A percentile compares a stretch with the other conserved stretches of the same genome.
These are phyloP conservation scores for Colletotrichum salicis DNA, from an alignment of 2,329 filamentous ascomycete genomes.

Conservation along the genomic window DNA sequence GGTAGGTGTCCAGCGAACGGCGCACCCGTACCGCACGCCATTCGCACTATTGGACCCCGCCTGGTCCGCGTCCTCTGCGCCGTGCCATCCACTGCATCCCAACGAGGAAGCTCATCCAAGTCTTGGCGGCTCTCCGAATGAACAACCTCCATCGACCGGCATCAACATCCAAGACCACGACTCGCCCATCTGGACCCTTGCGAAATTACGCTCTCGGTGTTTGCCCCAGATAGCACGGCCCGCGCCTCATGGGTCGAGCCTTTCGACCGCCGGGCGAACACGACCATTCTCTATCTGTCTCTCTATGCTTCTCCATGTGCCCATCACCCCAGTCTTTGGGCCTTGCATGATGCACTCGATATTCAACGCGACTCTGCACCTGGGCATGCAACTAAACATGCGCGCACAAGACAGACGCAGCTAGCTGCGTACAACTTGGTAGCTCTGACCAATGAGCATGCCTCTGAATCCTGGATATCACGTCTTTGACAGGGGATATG, in stretches of 20 bases:
- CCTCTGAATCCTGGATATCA: slow-evolving; percentile 12
- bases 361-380: neutral
- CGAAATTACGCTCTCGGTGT: neutral
- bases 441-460: neutral
- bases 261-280: neutral
- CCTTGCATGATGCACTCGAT: slow-evolving; percentile 1
- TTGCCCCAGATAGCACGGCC: slow-evolving; percentile 7
- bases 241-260: neutral
- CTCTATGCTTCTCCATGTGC: neutral
- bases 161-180: neutral
- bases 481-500: slow-evolving; percentile 18
- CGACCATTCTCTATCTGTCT: neutral
- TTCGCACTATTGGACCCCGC: slow-evolving; percentile 22
- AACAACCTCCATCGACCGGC: neutral
- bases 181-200: neutral
- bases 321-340: neutral
- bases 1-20: slow-evolving; percentile 2
- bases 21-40: slow-evolving; percentile 22
- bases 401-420: slow-evolving; percentile 5
- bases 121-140: slow-evolving; percentile 17
- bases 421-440: slow-evolving; percentile 4
- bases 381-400: slow-evolving; percentile 11
- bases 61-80: slow-evolving; percentile 16
- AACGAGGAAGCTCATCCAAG: slow-evolving; percentile 29
- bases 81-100: slow-evolving; percentile 23